Percentiles rank a stretch among this genome's conserved stretches.
Evolutionary conservation across 306 rosid species (phyloP).

Genomic region (Rosa chinensis): DNA sequence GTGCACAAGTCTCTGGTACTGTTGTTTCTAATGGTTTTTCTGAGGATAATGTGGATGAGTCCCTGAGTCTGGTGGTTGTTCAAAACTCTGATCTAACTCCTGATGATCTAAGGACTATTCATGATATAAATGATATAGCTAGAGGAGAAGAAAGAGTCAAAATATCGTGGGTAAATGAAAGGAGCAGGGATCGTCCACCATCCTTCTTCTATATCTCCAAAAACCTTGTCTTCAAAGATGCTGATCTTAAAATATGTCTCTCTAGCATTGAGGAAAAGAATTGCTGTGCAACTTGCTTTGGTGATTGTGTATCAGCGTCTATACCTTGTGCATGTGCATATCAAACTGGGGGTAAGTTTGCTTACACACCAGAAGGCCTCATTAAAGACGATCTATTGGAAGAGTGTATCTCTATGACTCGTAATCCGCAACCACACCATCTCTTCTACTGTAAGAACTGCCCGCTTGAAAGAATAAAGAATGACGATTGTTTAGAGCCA

Average conservation of each 20-base stretch:
- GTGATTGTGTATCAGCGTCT: slow-evolving; percentile 63
- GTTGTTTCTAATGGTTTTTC: slow-evolving; percentile 30
- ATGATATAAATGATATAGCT: slow-evolving; percentile 56
- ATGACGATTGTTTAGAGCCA: slow-evolving; percentile 67
- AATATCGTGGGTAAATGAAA: slow-evolving; percentile 68
- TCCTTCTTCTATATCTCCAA: slow-evolving; percentile 61
- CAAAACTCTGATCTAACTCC: slow-evolving; percentile 37
- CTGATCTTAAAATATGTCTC: slow-evolving; percentile 53
- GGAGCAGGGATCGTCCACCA: slow-evolving; percentile 47
- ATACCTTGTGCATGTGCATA: slow-evolving; percentile 67
- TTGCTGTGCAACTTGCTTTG: slow-evolving; percentile 80
- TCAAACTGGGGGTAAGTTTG: slow-evolving; percentile 62
- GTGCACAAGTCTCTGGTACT: slow-evolving; percentile 27
- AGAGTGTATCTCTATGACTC: slow-evolving; percentile 60
- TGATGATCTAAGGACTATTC: slow-evolving; percentile 43
- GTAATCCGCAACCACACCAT: slow-evolving; percentile 41
- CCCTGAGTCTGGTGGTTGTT: slow-evolving; percentile 39
- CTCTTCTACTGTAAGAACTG: slow-evolving; percentile 67
- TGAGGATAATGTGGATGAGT: slow-evolving; percentile 33
- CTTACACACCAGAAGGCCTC: slow-evolving; percentile 61
- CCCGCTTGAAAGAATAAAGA: slow-evolving; percentile 68
- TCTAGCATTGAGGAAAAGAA: slow-evolving; percentile 58
- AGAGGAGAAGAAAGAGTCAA: slow-evolving; percentile 82
- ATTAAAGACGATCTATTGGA: slow-evolving; percentile 72
- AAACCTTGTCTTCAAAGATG: slow-evolving; percentile 60